These are phyloP conservation scores for Tricholoma terreum DNA, from an alignment of 768 basidiomycete genomes.

Conservation along the genomic window DNA sequence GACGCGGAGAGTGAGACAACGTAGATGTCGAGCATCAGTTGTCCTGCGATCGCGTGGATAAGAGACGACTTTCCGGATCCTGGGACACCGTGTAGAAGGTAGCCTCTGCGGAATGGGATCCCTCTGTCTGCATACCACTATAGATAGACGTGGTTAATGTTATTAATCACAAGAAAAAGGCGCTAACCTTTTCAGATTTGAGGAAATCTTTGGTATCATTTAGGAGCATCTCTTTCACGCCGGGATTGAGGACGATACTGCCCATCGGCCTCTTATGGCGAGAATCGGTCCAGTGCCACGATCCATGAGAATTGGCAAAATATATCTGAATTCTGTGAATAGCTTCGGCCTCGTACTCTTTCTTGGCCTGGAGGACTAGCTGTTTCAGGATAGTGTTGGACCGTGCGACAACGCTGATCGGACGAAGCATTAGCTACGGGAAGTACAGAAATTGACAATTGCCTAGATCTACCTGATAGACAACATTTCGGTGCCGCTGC, in stretches of 20 bases:
- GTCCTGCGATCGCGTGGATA: conserved; percentile 85
- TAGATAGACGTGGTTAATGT: background rate
- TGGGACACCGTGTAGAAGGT: conserved; percentile 79
- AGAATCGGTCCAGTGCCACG: conserved; percentile 86
- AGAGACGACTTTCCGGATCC: conserved; percentile 86
- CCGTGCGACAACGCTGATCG: conserved; percentile 71
- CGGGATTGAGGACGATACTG: conserved; percentile 83
- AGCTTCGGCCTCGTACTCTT: conserved; percentile 83
- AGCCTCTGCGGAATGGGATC: conserved; percentile 88
- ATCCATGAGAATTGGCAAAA: conserved; percentile 84
- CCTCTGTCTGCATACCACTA: conserved; percentile 94
- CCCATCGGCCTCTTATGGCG: conserved; percentile 86
- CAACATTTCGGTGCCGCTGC: conserved; percentile 68
- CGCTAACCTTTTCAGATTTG: conserved; percentile 69
- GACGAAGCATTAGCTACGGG: conserved; percentile 2
- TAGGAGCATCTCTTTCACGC: conserved; percentile 87
- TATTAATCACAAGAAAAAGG: background rate
- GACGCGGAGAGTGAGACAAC: conserved; percentile 83
- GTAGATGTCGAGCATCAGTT: conserved; percentile 88
- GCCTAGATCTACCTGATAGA: conserved; percentile 54
- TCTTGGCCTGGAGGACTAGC: conserved; percentile 87
- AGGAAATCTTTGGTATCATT: conserved; percentile 82
- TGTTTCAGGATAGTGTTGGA: conserved; percentile 83
- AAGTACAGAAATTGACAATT: conserved; percentile 7
- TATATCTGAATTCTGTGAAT: conserved; percentile 87